Evolutionary conservation across 805 yeast genomes (phyloP).

Genomic region (Wickerhamiella sergipiensis): DNA sequence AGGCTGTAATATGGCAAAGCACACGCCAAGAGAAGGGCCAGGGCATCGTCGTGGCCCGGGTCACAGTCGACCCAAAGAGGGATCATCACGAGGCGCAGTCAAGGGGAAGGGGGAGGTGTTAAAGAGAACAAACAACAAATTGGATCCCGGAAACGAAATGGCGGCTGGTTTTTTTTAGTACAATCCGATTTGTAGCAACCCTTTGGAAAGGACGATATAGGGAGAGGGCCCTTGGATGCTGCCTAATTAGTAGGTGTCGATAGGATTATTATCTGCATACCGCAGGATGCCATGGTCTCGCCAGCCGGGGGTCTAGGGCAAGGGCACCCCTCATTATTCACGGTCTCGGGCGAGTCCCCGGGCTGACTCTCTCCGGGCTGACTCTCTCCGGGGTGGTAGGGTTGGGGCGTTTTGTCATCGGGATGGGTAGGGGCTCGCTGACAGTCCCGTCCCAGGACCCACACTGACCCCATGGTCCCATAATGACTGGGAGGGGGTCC

Average conservation of each 20-base stretch:
- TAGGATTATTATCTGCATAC: neutral
- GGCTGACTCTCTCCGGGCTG: neutral
- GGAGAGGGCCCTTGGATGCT: neutral
- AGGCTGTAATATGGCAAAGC: conserved; percentile 45
- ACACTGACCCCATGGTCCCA: no score
- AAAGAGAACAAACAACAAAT: neutral
- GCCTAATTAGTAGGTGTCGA: neutral
- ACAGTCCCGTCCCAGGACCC: no score
- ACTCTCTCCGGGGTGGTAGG: neutral
- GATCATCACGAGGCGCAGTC: conserved; percentile 20
- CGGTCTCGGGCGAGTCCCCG: neutral
- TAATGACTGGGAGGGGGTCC: no score
- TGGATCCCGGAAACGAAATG: neutral
- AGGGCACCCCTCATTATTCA: neutral
- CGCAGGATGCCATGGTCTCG: neutral
- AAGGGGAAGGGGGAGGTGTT: neutral
- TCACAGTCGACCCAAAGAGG: conserved; percentile 88
- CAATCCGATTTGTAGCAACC: neutral
- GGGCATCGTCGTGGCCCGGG: conserved; percentile 82
- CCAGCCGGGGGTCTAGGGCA: neutral
- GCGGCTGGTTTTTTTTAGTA: neutral
- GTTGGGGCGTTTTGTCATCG: no score
- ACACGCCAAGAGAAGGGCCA: conserved; percentile 54
- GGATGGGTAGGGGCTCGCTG: no score
- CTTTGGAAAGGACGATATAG: neutral